Base-by-base conservation (phyloP, 371 early-diverging fungal species). In the Mortierella sp. region DNA sequence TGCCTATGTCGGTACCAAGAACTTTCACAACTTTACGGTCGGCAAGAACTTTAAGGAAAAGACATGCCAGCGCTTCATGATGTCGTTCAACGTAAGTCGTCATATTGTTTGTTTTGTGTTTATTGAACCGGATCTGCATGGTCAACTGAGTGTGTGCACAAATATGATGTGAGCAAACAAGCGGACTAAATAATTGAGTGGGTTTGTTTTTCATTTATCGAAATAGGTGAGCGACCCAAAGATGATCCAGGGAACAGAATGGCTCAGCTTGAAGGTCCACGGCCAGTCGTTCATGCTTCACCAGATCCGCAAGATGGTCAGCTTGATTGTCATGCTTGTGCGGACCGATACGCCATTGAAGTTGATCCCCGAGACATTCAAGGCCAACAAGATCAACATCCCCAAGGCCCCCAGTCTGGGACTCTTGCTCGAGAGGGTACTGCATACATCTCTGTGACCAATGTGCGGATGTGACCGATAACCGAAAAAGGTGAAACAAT, bases 241-340 rank as follows among this genome's bases (percentile, higher is more conserved):
- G 82, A 71, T 95, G n/a, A 89, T 90, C 43, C 85, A 92, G 29
- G 96, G 92, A 1, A 89, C 89, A 48, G 98, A 99, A 81, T 99
- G 99, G 99, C 76, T 99, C 29, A 92, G 93, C 52, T 85, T 99
- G 47, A 93, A 93, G 76, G 94, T 99, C 26, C 93, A 96, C 64
- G 99, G 99, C 4, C 99, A 99, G 87, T 95, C 98, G 43, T 99
- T 99, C 81, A 97, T 99, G 98, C 89, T 99, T 45, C 99, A 99
- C 88, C 99, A 99, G 86, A 99, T 99, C 76, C 95, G 99, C 68
- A 99, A 99, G 85, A 99, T 99, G 99, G 94, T 99, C 71, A 96
- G 97, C 80, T 88, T 99, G 85, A 93, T 95, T 13, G 90, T 97
- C n/a, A 87, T 98, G 79, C 88, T 93, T 76, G 88, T 94, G 24